These are phyloP conservation scores for Viola odorata DNA, from an alignment of 345 rosid species.

Conservation along the genomic window DNA sequence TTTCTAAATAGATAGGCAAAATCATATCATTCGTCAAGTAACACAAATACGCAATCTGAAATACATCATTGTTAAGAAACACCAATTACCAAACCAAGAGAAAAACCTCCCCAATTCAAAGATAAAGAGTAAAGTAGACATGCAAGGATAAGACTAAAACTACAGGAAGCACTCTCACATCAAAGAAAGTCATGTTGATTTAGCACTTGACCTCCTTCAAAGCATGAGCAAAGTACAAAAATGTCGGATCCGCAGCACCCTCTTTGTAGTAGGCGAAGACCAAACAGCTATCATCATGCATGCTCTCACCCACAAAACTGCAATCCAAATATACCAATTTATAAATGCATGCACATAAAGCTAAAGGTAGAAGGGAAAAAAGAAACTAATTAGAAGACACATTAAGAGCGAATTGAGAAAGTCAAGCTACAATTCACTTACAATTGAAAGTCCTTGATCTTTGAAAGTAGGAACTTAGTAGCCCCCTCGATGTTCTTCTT, in stretches of 20 bases:
- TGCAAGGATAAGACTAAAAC: conserved; percentile 3
- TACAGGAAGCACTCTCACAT: conserved; percentile 3
- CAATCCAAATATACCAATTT: neutral
- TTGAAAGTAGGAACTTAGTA: conserved; percentile 74
- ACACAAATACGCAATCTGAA: neutral
- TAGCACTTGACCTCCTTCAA: conserved; percentile 96
- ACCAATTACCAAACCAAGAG: neutral
- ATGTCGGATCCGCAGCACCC: conserved; percentile 86
- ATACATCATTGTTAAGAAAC: neutral
- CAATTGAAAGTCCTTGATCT: conserved; percentile 88
- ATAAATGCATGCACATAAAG: neutral
- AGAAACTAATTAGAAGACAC: neutral
- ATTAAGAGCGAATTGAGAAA: neutral
- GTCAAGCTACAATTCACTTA: conserved; percentile 27
- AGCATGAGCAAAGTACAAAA: conserved; percentile 74
- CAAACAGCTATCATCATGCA: conserved; percentile 61
- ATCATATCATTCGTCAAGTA: conserved; percentile 3
- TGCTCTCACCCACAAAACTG: conserved; percentile 97
- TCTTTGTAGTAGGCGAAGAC: conserved; percentile 98
- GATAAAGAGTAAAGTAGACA: neutral
- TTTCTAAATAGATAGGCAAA: no score
- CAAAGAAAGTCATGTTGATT: conserved; percentile 9
- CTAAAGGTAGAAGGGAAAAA: neutral
- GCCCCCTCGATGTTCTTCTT: conserved; percentile 92
- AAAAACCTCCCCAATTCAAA: neutral